Evolutionary conservation across 1,139 yeast species (phyloP).

Genomic region (Hansenula lynferdii): DNA sequence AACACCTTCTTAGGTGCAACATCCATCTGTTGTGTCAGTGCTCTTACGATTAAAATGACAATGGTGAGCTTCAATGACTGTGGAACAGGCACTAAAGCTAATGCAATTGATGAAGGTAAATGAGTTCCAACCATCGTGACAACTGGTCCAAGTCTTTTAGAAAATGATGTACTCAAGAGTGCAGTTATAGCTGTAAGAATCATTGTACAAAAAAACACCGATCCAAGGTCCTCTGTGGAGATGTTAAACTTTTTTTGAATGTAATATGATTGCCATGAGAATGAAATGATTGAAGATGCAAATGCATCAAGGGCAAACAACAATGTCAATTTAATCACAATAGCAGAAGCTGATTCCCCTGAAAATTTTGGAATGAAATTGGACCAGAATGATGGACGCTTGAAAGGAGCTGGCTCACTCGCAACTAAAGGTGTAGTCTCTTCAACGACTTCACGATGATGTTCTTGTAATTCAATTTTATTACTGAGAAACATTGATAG

Average conservation of each 20-base stretch:
- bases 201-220: conserved; percentile 51
- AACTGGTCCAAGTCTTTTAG: conserved; percentile 38
- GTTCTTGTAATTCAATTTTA: conserved; percentile 41
- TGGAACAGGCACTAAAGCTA: conserved; percentile 37
- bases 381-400: background rate
- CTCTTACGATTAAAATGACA: conserved; percentile 21
- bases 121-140: conserved; percentile 41
- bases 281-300: conserved; percentile 37
- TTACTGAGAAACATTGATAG: conserved; percentile 50
- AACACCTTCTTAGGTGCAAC: conserved; percentile 84
- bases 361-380: conserved; percentile 4
- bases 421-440: background rate
- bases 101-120: conserved; percentile 36
- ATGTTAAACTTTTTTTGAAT: conserved; percentile 32
- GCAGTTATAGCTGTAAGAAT: conserved; percentile 39
- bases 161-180: conserved; percentile 34
- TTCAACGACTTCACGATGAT: background rate
- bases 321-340: conserved; percentile 31
- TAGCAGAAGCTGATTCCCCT: conserved; percentile 10
- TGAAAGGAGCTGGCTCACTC: background rate
- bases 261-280: conserved; percentile 70
- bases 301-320: conserved; percentile 38
- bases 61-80: conserved; percentile 25
- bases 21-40: conserved; percentile 60
- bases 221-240: conserved; percentile 26